These are phyloP conservation scores for Penicillium sp. DNA, from an alignment of 2,329 filamentous ascomycete species.

Conservation along the genomic window DNA sequence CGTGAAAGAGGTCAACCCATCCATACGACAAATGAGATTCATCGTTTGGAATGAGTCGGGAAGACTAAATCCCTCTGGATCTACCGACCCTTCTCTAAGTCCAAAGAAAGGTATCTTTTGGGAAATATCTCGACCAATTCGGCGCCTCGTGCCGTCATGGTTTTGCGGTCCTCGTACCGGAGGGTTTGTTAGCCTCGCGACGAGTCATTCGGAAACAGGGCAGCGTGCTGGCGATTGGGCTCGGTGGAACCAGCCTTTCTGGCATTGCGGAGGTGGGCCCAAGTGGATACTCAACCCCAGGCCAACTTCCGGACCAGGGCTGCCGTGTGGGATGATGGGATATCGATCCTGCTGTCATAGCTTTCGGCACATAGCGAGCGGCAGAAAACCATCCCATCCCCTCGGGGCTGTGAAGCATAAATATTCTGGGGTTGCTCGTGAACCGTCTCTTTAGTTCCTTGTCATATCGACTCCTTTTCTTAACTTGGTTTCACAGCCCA, in stretches of 20 bases:
- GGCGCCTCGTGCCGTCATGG: not conserved
- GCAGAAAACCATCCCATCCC: not conserved
- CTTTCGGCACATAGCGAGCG: not conserved
- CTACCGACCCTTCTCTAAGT: not conserved
- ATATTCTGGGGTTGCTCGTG: conserved; percentile 2
- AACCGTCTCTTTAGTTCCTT: not conserved
- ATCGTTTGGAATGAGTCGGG: no score
- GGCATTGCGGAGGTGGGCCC: conserved; percentile 12
- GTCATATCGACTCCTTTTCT: not conserved
- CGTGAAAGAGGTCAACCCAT: not conserved
- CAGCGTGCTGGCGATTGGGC: not conserved
- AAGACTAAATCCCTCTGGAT: not conserved
- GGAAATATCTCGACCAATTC: not conserved
- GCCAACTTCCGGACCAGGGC: conserved; percentile 3
- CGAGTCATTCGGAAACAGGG: not conserved
- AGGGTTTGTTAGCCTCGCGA: not conserved
- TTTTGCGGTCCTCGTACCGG: no score
- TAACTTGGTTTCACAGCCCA: not conserved
- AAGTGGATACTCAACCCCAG: conserved; percentile 12
- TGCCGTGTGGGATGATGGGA: conserved; percentile 9
- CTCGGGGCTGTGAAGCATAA: conserved; percentile 4
- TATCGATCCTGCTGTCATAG: conserved; percentile 11
- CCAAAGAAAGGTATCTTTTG: not conserved
- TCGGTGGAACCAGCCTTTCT: conserved; percentile 3
- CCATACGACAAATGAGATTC: no score